Conservation (phyloP, 2,329 filamentous ascomycete genomes). For the Ophiobolus disseminans region DNA sequence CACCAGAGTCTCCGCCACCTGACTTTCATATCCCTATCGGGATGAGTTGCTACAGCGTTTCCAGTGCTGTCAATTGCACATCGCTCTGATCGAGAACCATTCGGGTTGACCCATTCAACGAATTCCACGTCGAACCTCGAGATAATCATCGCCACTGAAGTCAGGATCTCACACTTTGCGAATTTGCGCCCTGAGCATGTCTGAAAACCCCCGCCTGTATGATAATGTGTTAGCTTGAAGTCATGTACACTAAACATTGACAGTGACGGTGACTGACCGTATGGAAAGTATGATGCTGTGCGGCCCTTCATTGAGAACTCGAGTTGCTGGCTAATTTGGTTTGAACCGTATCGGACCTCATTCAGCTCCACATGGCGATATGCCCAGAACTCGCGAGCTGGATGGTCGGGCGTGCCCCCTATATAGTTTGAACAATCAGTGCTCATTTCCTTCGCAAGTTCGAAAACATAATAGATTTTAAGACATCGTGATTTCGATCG, state of each 20-base stretch:
- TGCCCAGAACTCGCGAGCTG: too few relatives aligned
- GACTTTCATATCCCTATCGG: constrained; percentile 1
- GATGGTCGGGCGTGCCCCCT: too few relatives aligned
- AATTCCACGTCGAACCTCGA: background rate
- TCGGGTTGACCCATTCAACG: background rate
- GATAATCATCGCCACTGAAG: background rate
- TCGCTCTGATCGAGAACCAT: background rate
- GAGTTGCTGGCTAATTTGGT: background rate
- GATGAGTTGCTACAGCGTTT: background rate
- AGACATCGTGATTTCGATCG: too few relatives aligned
- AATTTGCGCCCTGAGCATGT: background rate
- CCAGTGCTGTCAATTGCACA: background rate
- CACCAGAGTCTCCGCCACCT: too few relatives aligned
- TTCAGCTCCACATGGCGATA: too few relatives aligned
- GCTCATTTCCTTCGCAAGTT: too few relatives aligned
- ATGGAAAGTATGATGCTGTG: background rate
- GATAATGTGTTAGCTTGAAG: too few relatives aligned
- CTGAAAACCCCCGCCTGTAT: background rate
- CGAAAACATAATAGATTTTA: too few relatives aligned
- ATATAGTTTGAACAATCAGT: too few relatives aligned
- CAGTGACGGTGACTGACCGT: background rate
- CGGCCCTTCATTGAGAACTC: background rate
- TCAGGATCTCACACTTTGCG: background rate
- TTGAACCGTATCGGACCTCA: too few relatives aligned
- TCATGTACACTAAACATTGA: too few relatives aligned